phyloP scores from a whole-genome alignment of 176 grass and related monocot species.

The Avena sativa region DNA sequence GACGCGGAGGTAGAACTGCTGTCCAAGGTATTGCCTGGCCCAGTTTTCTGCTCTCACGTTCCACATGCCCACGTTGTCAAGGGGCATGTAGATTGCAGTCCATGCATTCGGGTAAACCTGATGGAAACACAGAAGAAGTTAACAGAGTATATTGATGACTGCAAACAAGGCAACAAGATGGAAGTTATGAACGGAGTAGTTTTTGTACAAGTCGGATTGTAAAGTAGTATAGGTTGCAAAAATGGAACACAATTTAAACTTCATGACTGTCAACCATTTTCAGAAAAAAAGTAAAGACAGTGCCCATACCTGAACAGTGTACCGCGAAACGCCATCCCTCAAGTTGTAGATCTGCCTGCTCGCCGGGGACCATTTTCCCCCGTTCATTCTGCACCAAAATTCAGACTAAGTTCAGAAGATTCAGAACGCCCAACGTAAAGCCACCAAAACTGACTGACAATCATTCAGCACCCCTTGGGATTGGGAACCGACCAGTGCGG shows the following conservation, averaged over 20 bases:
- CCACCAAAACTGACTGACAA: background rate
- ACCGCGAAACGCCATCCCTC: constrained; percentile 78
- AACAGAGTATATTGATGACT: background rate
- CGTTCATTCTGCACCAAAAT: constrained; percentile 72
- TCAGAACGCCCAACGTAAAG: constrained; percentile 13
- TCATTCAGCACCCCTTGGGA: background rate
- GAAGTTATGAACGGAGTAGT: background rate
- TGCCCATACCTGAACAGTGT: constrained; percentile 74
- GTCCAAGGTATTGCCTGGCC: constrained; percentile 84
- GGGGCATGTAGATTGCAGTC: constrained; percentile 87
- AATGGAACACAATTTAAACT: background rate
- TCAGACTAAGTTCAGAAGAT: constrained; percentile 9
- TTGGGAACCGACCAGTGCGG: background rate
- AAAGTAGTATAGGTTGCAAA: background rate
- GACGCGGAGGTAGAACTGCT: constrained; percentile 92
- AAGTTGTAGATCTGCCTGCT: constrained; percentile 83
- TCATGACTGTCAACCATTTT: background rate
- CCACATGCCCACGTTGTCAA: constrained; percentile 97
- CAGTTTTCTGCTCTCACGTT: constrained; percentile 84
- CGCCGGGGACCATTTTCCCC: constrained; percentile 74
- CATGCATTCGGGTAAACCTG: constrained; percentile 92
- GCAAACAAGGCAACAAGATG: background rate
- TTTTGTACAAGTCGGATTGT: background rate
- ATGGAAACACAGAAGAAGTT: constrained; percentile 33
- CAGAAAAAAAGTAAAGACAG: background rate